Evolutionary conservation across 78 protist genomes (phyloP).

Genomic region (Dictyostelium intermedium): DNA sequence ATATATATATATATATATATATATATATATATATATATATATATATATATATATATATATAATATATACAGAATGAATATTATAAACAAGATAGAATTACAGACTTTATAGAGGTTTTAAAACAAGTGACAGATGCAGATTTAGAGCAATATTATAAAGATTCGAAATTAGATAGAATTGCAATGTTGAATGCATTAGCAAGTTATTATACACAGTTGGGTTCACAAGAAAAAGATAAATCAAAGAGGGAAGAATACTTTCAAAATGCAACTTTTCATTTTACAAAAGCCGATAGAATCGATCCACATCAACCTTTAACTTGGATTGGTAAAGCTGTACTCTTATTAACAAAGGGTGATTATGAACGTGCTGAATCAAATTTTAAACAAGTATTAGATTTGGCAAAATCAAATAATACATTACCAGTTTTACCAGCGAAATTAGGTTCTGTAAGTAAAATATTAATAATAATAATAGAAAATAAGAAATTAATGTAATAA

Average conservation of each 20-base stretch:
- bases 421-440: conserved; percentile 46
- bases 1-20: too few relatives aligned
- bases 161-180: conserved; percentile 32
- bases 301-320: not conserved
- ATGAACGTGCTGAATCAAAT: conserved; percentile 35
- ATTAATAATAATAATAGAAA: not conserved
- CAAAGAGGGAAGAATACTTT: conserved; percentile 29
- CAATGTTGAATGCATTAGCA: conserved; percentile 67
- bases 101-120: conserved; percentile 10
- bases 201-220: conserved; percentile 48
- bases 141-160: conserved; percentile 20
- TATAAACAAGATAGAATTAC: conserved; percentile 45
- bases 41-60: not conserved
- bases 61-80: conserved; percentile 35
- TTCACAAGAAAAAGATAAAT: conserved; percentile 36
- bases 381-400: not conserved
- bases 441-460: conserved; percentile 39
- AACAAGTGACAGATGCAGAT: conserved; percentile 2
- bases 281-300: conserved; percentile 30
- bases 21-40: not conserved
- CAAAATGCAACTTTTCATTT: conserved; percentile 17
- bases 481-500: too few relatives aligned
- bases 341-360: conserved; percentile 27
- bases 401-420: not conserved
- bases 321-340: conserved; percentile 61